phyloP scores from a whole-genome alignment of 2,329 filamentous ascomycete species.

The Cladosporium sp. region DNA sequence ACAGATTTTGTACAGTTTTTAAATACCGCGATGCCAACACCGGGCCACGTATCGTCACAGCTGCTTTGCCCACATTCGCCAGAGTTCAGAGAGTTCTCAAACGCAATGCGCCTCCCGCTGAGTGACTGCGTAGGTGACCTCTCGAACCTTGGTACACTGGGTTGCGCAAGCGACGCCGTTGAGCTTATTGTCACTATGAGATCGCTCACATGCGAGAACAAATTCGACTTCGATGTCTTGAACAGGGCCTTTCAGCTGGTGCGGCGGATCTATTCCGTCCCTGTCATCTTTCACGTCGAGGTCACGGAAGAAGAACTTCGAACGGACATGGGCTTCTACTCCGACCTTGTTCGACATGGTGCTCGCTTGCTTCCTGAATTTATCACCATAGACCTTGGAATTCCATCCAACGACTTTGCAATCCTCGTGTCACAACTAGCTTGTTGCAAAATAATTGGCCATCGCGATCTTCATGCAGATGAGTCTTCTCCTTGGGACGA shows the following conservation, averaged over 20 bases:
- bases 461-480: too few relatives aligned
- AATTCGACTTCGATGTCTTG: not conserved
- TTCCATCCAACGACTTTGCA: too few relatives aligned
- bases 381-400: not conserved
- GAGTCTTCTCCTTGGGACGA: too few relatives aligned
- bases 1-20: too few relatives aligned
- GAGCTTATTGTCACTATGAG: not conserved
- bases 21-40: too few relatives aligned
- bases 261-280: not conserved
- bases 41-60: too few relatives aligned
- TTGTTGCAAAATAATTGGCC: too few relatives aligned
- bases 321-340: not conserved
- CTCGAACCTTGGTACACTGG: not conserved
- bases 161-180: not conserved
- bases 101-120: not conserved
- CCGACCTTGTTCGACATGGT: not conserved
- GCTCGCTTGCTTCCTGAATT: constrained; percentile 1
- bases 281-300: not conserved
- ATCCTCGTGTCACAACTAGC: too few relatives aligned
- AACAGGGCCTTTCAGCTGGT: not conserved
- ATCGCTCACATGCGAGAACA: too few relatives aligned
- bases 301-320: too few relatives aligned
- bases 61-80: too few relatives aligned
- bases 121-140: not conserved
- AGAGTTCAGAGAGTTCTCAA: not conserved